Base-by-base conservation (phyloP, 2,329 filamentous ascomycete species). In the Paracoccidioides lutzii region DNA sequence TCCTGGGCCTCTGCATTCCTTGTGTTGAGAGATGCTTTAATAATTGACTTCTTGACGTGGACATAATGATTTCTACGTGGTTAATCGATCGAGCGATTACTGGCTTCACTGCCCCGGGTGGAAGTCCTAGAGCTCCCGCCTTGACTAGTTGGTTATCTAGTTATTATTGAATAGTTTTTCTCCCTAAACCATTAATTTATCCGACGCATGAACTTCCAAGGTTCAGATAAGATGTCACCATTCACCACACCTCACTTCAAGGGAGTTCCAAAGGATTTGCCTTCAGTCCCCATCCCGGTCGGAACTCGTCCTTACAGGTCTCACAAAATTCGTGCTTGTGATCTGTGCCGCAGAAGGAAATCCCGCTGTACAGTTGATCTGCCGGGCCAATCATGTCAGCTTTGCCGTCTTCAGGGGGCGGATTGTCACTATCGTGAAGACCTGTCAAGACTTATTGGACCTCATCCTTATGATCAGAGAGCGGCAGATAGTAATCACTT, bases 301-400 rank as follows among this genome's bases (percentile, higher is more conserved):
- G 71, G 71, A 14, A 67, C 73, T 52, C 73, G 81, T 46, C 81
- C 81, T 3, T 83, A 83, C 63, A 73, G 81, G 57, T 83, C 81
- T 6, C 81, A 83, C 67, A 76, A 81, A 58, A 76, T 78, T 42
- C 79, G 81, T 52, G 81, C 81, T 7, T 84, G 81, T 67, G 69
- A 80, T 53, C 70, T 80, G 12, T 84, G 81, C 63, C 75, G 81
- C 54, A 76, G 76, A 58, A 76, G 81, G 58, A 83, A 83, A 65
- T 81, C 80, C 2, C 74, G 81, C 60, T 84, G 81, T 64, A 81
- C 80, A 15, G 76, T 80, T 33, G 79, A 81, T 61, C 68, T 77
- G 12, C 73, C 75, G 4, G 73, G 76, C 1, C 69, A 76, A 53
- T 73, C 73, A 6, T 84, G 81, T 61, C 67, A 81, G 7, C 74